Evolutionary conservation across 129 eudicot genomes (phyloP), one percentile per base, ranked within the genome.

Genomic region (Apium graveolens): DNA sequence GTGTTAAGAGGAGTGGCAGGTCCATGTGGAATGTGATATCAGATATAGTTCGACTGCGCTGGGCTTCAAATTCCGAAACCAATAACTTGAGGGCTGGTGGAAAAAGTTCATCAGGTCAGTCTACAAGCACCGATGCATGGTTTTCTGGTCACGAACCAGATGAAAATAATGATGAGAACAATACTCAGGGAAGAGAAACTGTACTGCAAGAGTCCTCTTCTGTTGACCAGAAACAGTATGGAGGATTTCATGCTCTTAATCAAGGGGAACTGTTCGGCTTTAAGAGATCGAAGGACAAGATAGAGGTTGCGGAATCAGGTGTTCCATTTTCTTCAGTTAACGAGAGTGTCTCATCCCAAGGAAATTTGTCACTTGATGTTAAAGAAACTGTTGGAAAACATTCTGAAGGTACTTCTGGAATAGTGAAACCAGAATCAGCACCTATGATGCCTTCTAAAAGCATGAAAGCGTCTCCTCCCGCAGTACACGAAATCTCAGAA

Each of bases 91-190:
- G 84, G 77, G 70, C 92, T 9, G 93, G 85, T 37, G 88, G 85
- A 78, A 86, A 71, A 79, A 88, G 84, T 78, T 93, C 93, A 24
- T 78, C 97, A 4, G 83, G 80, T 85, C 92, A 88, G 84, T 91
- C 97, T 73, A 81, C 86, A 5, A 86, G 92, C 78, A 90, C 93
- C 34, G 98, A 90, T 73, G 51, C 91, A 38, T 91, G 94, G 97
- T 95, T 88, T 88, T 91, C 98, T 48, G 97, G 92, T 78, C 88
- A 88, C 79, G 97, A 93, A 80, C 86, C 79, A 5, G 96, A 87
- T 73, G 95, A 91, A 81, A 81, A 79, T 65, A 82, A 49, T 74
- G 86, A 76, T 49, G 85, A 79, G 34, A 73, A 75, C 31, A 70
- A 42, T 82, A 86, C 80, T 81, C 81, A 39, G 45, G 82, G 80